These are phyloP conservation scores for Daedaleopsis nitida DNA, from an alignment of 768 basidiomycete species.

Conservation along the genomic window DNA sequence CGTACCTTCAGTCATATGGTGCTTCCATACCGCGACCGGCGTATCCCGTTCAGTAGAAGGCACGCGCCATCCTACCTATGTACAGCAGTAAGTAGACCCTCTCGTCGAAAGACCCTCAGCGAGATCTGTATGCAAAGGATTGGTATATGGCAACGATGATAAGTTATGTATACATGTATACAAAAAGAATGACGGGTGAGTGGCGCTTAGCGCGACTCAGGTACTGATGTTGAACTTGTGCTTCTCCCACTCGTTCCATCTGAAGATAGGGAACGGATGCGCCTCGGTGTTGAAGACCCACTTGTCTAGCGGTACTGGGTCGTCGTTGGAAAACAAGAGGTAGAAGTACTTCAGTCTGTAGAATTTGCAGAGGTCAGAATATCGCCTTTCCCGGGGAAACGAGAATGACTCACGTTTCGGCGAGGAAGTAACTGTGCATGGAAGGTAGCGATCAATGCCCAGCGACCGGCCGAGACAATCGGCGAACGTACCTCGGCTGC, in stretches of 20 bases:
- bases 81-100: no score
- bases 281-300: conserved; percentile 61
- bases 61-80: no score
- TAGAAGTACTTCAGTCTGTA: conserved; percentile 70
- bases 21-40: no score
- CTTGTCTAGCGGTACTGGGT: conserved; percentile 50
- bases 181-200: neutral
- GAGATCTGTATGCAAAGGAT: no score
- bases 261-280: conserved; percentile 74
- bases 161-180: neutral
- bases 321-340: conserved; percentile 66
- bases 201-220: conserved; percentile 3
- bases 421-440: conserved; percentile 49
- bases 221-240: conserved; percentile 38
- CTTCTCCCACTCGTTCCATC: conserved; percentile 59
- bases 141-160: no score
- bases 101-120: no score
- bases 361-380: neutral
- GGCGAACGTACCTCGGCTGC: conserved; percentile 69
- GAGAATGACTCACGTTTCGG: conserved; percentile 45
- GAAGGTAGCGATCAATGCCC: neutral
- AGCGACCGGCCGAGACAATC: neutral
- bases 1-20: no score
- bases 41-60: no score
- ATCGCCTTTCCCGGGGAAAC: neutral